Base-by-base conservation (phyloP, 163 green algal genomes). In the Coccomyxa subellipsoidea region DNA sequence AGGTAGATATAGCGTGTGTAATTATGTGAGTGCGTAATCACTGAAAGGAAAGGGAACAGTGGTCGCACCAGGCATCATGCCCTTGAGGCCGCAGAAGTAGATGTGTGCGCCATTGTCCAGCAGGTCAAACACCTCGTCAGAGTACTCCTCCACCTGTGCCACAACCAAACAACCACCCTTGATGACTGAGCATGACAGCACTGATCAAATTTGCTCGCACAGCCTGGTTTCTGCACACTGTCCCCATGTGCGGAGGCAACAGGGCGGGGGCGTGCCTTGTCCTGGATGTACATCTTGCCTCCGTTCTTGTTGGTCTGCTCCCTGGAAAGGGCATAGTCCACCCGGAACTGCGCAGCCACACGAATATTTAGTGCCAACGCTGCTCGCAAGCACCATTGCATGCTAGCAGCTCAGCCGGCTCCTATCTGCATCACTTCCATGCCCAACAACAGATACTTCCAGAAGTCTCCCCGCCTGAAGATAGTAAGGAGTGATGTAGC, bases 41-140 rank as follows among this genome's bases (percentile, higher is more conserved):
- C 7, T 32, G 69, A 36, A 37, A 21, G 31, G 69, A 34, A 75
- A 75, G 4, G 7, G 3, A 75, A 38, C 31, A 23, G 31, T 23
- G 15, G 34, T 12, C 27, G 34, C 75, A 87, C 89, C 89, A 77
- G 96, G 96, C 95, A 99, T 98, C 96, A 99, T 99, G 88, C 96
- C 96, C 93, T 99, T 99, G 37, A 99, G 93, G 70, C 97, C 96
- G 90, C 95, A 98, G 93, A 99, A 99, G 93, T 98, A 99, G 83
- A 99, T 99, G 94, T 99, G 94, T 7, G 91, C 97, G 66, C 94
- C 94, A 83, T 98, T 94, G 83, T 96, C 86, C 72, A 93, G 84
- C 76, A 99, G 92, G 82, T 96, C 93, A 84, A 99, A 99, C 54
- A 99, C 87, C 92, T 99, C 93, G 83, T 99, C 95, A 47, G 92